These are phyloP conservation scores for Orychophragmus violaceus DNA, from an alignment of 345 rosid genomes.

Conservation along the genomic window DNA sequence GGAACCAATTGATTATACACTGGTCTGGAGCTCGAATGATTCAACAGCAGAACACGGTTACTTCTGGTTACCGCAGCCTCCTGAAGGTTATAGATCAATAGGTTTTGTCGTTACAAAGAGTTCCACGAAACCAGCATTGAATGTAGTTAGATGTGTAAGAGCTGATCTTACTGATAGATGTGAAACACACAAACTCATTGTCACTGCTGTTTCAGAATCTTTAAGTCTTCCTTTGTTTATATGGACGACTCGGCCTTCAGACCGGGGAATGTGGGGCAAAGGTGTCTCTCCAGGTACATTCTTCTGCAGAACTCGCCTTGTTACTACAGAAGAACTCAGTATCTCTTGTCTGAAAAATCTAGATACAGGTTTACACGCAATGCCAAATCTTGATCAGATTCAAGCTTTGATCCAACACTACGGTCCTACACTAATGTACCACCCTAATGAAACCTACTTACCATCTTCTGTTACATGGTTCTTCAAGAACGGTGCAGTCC, in stretches of 20 bases:
- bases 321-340: slow-evolving; percentile 33
- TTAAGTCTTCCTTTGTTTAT: slow-evolving; percentile 44
- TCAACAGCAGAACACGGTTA: slow-evolving; percentile 41
- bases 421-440: slow-evolving; percentile 67
- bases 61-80: slow-evolving; percentile 81
- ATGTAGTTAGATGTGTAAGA: slow-evolving; percentile 71
- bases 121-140: slow-evolving; percentile 49
- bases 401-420: slow-evolving; percentile 56
- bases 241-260: slow-evolving; percentile 59
- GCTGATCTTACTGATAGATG: slow-evolving; percentile 66
- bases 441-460: slow-evolving; percentile 37
- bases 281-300: slow-evolving; percentile 77
- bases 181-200: slow-evolving; percentile 40
- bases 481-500: slow-evolving; percentile 50
- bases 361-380: slow-evolving; percentile 48
- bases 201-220: slow-evolving; percentile 33
- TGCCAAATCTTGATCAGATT: slow-evolving; percentile 73
- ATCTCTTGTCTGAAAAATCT: slow-evolving; percentile 62
- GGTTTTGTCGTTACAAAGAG: slow-evolving; percentile 62
- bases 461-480: slow-evolving; percentile 39
- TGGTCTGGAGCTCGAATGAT: slow-evolving; percentile 69
- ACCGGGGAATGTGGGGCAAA: slow-evolving; percentile 57
- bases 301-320: slow-evolving; percentile 46
- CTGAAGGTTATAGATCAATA: slow-evolving; percentile 59
- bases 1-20: slow-evolving; percentile 56